phyloP scores from a whole-genome alignment of 495 filamentous ascomycete species.

The Thermothielavioides terrestris region DNA sequence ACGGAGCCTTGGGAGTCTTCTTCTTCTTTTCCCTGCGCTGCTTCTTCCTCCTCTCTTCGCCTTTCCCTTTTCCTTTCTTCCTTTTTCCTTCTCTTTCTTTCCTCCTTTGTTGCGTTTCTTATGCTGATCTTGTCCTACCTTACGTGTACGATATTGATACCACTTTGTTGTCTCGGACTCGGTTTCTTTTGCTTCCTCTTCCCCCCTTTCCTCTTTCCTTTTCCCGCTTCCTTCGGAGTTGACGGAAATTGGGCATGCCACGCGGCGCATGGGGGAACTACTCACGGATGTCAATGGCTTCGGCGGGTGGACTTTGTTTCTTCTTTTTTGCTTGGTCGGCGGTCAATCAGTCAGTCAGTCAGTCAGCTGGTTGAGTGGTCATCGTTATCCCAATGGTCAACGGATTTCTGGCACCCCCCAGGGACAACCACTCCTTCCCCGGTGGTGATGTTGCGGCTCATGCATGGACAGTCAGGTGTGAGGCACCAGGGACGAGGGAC shows the following conservation, averaged over 20 bases:
- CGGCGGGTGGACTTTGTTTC: slow-evolving; percentile 9
- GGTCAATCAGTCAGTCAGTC: background rate
- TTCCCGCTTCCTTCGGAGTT: slow-evolving; percentile 4
- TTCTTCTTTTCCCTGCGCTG: background rate
- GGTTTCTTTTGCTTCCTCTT: slow-evolving; percentile 4
- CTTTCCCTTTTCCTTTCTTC: background rate
- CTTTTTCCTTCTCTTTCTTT: background rate
- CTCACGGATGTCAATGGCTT: background rate
- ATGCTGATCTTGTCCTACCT: background rate
- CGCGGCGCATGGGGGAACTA: slow-evolving; percentile 10
- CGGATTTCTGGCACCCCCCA: too few species aligned
- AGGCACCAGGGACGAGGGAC: too few species aligned
- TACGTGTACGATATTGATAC: slow-evolving; percentile 2
- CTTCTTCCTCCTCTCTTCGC: background rate
- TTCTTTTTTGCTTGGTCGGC: slow-evolving; percentile 1
- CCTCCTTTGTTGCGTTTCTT: background rate
- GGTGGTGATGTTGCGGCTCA: too few species aligned
- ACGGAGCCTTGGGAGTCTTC: background rate
- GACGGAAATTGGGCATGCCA: slow-evolving; percentile 8
- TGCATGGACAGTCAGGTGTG: too few species aligned
- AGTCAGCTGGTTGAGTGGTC: too few species aligned
- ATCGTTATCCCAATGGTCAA: too few species aligned
- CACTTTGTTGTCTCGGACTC: background rate
- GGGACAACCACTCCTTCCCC: too few species aligned
- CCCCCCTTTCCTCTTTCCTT: slow-evolving; percentile 7